Conservation (phyloP, 805 yeast genomes). For the Candida verbasci region DNA sequence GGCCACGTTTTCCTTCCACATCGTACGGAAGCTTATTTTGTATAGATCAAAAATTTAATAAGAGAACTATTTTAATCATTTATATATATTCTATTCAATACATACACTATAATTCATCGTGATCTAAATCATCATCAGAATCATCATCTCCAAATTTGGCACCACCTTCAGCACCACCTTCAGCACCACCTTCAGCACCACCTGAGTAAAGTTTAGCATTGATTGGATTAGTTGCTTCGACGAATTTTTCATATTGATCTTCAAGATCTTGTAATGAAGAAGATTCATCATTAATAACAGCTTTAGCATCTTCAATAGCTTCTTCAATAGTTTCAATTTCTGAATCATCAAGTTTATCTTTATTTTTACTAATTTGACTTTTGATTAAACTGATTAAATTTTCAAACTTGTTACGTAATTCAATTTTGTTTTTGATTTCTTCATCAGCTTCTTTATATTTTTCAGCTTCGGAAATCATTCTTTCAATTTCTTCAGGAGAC, state of each 20-base stretch:
- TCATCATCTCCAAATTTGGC: slow-evolving; percentile 40
- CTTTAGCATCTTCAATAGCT: slow-evolving; percentile 81
- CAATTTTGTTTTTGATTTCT: slow-evolving; percentile 40
- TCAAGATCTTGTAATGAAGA: slow-evolving; percentile 92
- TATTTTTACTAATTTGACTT: slow-evolving; percentile 40
- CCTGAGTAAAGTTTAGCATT: slow-evolving; percentile 65
- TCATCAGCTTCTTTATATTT: slow-evolving; percentile 56
- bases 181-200: slow-evolving; percentile 18
- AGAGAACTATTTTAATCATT: too few species aligned
- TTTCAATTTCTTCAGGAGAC: slow-evolving; percentile 92
- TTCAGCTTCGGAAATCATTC: slow-evolving; percentile 98
- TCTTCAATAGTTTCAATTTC: slow-evolving; percentile 87
- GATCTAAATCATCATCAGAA: slow-evolving; percentile 41
- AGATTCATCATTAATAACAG: slow-evolving; percentile 81
- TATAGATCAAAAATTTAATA: too few species aligned
- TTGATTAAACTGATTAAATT: slow-evolving; percentile 41
- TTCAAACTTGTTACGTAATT: slow-evolving; percentile 42
- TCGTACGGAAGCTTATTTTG: too few species aligned
- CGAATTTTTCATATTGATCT: slow-evolving; percentile 78
- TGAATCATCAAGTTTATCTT: slow-evolving; percentile 72
- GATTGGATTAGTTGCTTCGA: slow-evolving; percentile 84
- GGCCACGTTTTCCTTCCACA: too few species aligned
- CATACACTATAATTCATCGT: slow-evolving; percentile 46
- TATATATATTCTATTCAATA: too few species aligned
- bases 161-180: slow-evolving; percentile 41